Conservation (phyloP, 208 protist genomes). For the Giardia duodenalis region DNA sequence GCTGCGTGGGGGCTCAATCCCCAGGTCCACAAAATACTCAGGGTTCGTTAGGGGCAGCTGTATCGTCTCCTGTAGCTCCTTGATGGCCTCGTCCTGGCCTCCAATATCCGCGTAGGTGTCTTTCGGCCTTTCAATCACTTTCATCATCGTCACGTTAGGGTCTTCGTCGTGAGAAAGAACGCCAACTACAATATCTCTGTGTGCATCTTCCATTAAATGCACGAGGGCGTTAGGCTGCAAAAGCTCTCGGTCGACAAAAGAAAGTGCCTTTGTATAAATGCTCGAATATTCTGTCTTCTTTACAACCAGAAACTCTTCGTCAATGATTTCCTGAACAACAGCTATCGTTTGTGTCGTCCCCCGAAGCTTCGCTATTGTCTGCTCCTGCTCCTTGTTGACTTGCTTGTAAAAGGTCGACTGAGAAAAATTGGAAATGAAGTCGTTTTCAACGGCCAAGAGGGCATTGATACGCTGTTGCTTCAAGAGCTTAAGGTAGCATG, state of each 20-base stretch:
- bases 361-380: constrained; percentile 85
- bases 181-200: constrained; percentile 75
- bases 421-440: constrained; percentile 68
- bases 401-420: constrained; percentile 15
- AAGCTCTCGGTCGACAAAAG: constrained; percentile 50
- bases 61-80: constrained; percentile 97
- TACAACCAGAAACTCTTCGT: constrained; percentile 70
- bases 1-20: constrained; percentile 96
- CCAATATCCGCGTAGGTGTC: constrained; percentile 98
- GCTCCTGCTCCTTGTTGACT: constrained; percentile 63
- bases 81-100: constrained; percentile 92
- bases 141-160: constrained; percentile 96
- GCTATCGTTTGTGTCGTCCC: constrained; percentile 89
- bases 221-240: constrained; percentile 85
- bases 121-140: constrained; percentile 93
- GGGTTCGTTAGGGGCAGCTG: constrained; percentile 97
- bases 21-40: constrained; percentile 97
- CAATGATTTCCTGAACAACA: constrained; percentile 96
- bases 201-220: constrained; percentile 81
- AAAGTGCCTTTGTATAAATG: constrained; percentile 26
- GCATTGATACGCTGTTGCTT: constrained; percentile 94
- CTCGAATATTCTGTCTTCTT: background rate
- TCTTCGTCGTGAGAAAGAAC: constrained; percentile 90
- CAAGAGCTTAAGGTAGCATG: constrained; percentile 85
- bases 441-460: constrained; percentile 93